These are phyloP conservation scores for Monosporascus sp. DNA, from an alignment of 2,329 filamentous ascomycete genomes.

Conservation along the genomic window DNA sequence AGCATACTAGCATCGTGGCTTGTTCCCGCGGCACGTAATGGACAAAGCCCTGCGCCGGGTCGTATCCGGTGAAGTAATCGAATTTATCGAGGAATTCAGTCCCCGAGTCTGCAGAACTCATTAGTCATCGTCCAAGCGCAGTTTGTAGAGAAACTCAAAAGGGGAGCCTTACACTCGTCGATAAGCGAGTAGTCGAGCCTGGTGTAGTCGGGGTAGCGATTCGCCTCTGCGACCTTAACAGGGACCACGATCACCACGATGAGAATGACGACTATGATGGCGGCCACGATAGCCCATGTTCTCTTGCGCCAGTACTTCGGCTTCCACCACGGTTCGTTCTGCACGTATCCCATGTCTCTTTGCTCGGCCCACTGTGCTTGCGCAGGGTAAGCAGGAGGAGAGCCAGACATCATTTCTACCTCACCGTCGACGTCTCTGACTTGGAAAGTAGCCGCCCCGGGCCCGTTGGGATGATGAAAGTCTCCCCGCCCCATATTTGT, in stretches of 20 bases:
- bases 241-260: constrained; percentile 43
- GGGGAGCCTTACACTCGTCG: constrained; percentile 40
- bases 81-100: constrained; percentile 50
- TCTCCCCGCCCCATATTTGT: constrained; percentile 20
- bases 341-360: constrained; percentile 15
- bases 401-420: constrained; percentile 14
- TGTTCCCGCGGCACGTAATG: constrained; percentile 44
- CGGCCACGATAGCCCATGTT: constrained; percentile 39
- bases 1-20: constrained; percentile 36
- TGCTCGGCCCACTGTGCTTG: constrained; percentile 8
- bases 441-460: constrained; percentile 16
- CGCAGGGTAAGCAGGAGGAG: constrained; percentile 9
- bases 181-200: constrained; percentile 39
- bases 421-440: constrained; percentile 14
- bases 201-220: constrained; percentile 44
- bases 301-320: constrained; percentile 48
- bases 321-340: constrained; percentile 35
- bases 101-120: constrained; percentile 36
- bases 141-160: too few species aligned
- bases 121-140: background rate
- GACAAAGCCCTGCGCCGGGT: constrained; percentile 46
- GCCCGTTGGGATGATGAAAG: constrained; percentile 8
- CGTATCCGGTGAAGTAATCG: constrained; percentile 45
- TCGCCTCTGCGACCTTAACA: constrained; percentile 34
- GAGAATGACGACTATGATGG: constrained; percentile 34